These are phyloP conservation scores for Wickerhamiella australiensis DNA, from an alignment of 805 yeast species.

Conservation along the genomic window DNA sequence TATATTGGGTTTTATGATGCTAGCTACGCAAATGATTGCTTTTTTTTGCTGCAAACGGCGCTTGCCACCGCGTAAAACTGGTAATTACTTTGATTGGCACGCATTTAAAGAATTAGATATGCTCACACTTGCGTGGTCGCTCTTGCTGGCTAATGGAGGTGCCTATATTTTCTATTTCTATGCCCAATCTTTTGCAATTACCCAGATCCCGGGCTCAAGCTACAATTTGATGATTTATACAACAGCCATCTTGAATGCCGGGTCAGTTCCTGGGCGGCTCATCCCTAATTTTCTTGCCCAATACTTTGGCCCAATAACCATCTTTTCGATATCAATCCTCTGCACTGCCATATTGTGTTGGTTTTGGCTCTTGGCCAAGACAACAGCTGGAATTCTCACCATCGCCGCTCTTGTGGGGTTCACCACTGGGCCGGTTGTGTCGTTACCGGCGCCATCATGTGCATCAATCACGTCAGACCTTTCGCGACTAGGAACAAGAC, in stretches of 20 bases:
- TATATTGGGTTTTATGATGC: slow-evolving; percentile 35
- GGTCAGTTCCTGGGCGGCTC: slow-evolving; percentile 40
- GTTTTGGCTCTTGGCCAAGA: slow-evolving; percentile 30
- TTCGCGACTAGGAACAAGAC: slow-evolving; percentile 28
- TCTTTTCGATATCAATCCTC: slow-evolving; percentile 26
- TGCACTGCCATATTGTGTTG: slow-evolving; percentile 22
- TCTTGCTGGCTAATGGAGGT: slow-evolving; percentile 25
- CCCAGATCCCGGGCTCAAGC: background rate
- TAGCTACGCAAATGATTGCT: slow-evolving; percentile 23
- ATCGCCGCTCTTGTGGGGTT: slow-evolving; percentile 27
- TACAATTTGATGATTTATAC: slow-evolving; percentile 19
- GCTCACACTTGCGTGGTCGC: slow-evolving; percentile 21
- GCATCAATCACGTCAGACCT: slow-evolving; percentile 25
- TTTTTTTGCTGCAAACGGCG: slow-evolving; percentile 23
- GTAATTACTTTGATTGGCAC: slow-evolving; percentile 21
- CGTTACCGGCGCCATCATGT: slow-evolving; percentile 27
- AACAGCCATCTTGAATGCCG: slow-evolving; percentile 29
- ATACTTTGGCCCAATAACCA: slow-evolving; percentile 36
- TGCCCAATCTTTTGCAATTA: slow-evolving; percentile 25
- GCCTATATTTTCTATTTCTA: slow-evolving; percentile 29
- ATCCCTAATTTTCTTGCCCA: slow-evolving; percentile 39
- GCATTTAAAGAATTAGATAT: slow-evolving; percentile 24
- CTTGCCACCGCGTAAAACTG: slow-evolving; percentile 24
- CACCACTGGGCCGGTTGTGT: slow-evolving; percentile 27
- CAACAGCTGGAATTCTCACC: slow-evolving; percentile 25